Percentiles rank a stretch among this genome's conserved stretches.
phyloP scores from a whole-genome alignment of 306 rosid genomes.

The Parietaria judaica region DNA sequence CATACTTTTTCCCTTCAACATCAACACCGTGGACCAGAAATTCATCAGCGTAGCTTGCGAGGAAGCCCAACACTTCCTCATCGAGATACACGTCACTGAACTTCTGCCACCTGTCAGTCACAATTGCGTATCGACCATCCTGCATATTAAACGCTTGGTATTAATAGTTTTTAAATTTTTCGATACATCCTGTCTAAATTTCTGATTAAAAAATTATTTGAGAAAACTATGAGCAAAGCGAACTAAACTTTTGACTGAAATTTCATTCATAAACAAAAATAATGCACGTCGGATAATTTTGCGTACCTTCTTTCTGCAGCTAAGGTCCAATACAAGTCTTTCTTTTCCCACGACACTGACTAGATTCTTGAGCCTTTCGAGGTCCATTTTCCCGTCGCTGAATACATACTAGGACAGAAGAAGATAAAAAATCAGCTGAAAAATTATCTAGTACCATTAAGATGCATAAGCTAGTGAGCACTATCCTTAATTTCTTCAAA shows the following conservation, averaged over 20 bases:
- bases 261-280: too few species aligned
- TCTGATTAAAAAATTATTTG: too few species aligned
- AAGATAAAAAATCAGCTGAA: neutral
- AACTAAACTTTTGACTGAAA: neutral
- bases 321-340: conserved; percentile 93
- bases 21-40: conserved; percentile 96
- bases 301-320: conserved; percentile 87
- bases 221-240: neutral
- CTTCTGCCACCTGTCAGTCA: conserved; percentile 96
- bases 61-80: conserved; percentile 50
- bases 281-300: conserved; percentile 5
- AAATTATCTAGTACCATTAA: too few species aligned
- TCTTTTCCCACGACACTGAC: conserved; percentile 69
- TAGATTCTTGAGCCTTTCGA: conserved; percentile 68
- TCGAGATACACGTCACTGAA: conserved; percentile 73
- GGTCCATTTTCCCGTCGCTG: conserved; percentile 88
- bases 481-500: too few species aligned
- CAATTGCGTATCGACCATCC: conserved; percentile 85
- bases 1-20: conserved; percentile 96
- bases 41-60: conserved; percentile 80
- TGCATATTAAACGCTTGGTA: conserved; percentile 13
- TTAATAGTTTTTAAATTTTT: too few species aligned
- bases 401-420: conserved; percentile 60
- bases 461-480: too few species aligned
- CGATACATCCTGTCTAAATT: too few species aligned